phyloP scores from a whole-genome alignment of 352 stramenopile species.

The Blastocystis hominis region DNA sequence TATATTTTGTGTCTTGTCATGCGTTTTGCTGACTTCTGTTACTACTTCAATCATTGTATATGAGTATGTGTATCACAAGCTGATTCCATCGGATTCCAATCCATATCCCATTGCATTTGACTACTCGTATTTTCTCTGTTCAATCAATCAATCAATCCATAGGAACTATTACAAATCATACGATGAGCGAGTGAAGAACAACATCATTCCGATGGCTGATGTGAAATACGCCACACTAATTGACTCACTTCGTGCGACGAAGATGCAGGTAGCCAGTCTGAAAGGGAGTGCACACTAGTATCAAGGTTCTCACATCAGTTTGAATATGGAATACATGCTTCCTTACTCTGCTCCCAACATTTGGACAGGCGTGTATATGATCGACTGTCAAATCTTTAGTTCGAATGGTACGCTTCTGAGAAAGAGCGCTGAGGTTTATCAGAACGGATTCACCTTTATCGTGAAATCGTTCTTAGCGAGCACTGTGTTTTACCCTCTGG shows the following conservation, averaged over 20 bases:
- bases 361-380: background rate
- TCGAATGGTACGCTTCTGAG: background rate
- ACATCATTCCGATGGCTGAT: background rate
- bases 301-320: background rate
- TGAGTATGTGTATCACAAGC: background rate
- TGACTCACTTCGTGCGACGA: background rate
- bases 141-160: background rate
- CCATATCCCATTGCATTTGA: background rate
- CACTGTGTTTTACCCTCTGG: conserved; percentile 1
- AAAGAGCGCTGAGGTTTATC: background rate
- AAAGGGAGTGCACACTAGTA: background rate
- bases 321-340: conserved; percentile 28
- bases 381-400: background rate
- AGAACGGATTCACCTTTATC: background rate
- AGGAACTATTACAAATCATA: conserved; percentile 18
- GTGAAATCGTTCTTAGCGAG: background rate
- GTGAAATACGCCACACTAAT: background rate
- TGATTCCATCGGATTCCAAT: background rate
- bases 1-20: background rate
- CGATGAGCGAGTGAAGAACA: background rate
- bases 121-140: background rate
- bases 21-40: background rate
- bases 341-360: conserved; percentile 1
- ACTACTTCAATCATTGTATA: background rate
- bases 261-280: background rate